Evolutionary conservation across 805 yeast species (phyloP), one percentile per base, ranked within the genome.

Genomic region (Spathaspora arborariae): DNA sequence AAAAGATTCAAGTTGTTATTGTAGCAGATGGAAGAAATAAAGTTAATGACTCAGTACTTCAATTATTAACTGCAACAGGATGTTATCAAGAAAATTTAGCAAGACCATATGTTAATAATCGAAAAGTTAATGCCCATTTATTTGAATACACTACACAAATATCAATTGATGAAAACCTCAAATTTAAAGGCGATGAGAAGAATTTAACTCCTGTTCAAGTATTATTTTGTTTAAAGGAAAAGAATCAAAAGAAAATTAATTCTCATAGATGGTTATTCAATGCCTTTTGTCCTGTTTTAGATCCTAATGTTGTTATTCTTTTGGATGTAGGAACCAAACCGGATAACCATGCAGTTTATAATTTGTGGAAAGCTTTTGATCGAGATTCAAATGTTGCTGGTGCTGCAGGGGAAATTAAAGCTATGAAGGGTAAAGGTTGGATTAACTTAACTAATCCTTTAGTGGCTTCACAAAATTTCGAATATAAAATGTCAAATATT

Each of bases 281-380:
- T 60, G 97, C 96, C 1, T 81, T 94, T 51, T 90, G 97, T 64
- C 97, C 97, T 1, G 78, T 84, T 16, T 70, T 95, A 53, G 88
- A 91, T 56, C 99, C 99, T 11, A 91, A 89, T 56, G 96, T 92
- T 13, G 83, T 92, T 46, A 81, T 89, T 6, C 68, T 94, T 50
- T 76, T 94, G 42, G 99, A 94, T 73, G 99, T 94, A n/a, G 99
- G 99, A 51, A 94, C 99, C 0, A 82, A 85, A 57, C 96, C 98
- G n/a, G 90, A 89, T 53, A 78, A 80, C 41, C 82, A 85, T 45
- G 92, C 98, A 0, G 74, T 92, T 20, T 95, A 94, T 60, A 94
- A 92, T 56, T 72, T 94, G 49, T 94, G 99, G 99, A 94, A 94
- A 65, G 96, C 97, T 0, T 94, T 94, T 65, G 99, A 94, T 64